These are phyloP conservation scores for Stevia rebaudiana DNA, from an alignment of 140 eudicot species.

Conservation along the genomic window DNA sequence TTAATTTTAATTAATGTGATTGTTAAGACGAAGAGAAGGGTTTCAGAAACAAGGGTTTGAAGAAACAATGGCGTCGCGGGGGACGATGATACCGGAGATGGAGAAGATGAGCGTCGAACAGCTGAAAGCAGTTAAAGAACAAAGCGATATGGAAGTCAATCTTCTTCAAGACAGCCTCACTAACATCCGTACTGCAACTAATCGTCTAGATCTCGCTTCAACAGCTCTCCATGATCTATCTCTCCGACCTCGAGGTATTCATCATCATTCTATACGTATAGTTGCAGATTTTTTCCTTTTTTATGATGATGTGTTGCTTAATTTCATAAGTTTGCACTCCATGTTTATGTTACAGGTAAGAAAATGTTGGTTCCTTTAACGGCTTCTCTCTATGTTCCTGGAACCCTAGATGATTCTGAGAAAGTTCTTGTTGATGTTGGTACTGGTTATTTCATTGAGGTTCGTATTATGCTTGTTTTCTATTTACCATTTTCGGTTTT, in stretches of 20 bases:
- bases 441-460: conserved; percentile 98
- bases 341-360: conserved; percentile 49
- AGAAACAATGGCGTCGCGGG: conserved; percentile 42
- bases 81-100: conserved; percentile 43
- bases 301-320: background rate
- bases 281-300: background rate
- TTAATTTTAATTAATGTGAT: too few species aligned
- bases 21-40: background rate
- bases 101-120: conserved; percentile 84
- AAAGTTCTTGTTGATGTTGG: conserved; percentile 95
- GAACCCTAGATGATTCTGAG: conserved; percentile 75
- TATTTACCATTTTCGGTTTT: background rate
- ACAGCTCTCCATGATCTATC: conserved; percentile 85
- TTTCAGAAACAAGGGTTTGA: conserved; percentile 12
- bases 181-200: conserved; percentile 84
- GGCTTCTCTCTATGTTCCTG: conserved; percentile 91
- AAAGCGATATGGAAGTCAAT: conserved; percentile 76
- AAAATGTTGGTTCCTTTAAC: conserved; percentile 90
- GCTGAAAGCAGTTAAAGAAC: conserved; percentile 76
- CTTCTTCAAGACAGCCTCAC: conserved; percentile 90
- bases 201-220: conserved; percentile 85
- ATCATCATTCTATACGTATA: background rate
- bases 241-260: conserved; percentile 67
- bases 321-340: background rate
- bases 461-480: conserved; percentile 11